Conservation (phyloP, 805 yeast species). For the Ogataea ramenticola region DNA sequence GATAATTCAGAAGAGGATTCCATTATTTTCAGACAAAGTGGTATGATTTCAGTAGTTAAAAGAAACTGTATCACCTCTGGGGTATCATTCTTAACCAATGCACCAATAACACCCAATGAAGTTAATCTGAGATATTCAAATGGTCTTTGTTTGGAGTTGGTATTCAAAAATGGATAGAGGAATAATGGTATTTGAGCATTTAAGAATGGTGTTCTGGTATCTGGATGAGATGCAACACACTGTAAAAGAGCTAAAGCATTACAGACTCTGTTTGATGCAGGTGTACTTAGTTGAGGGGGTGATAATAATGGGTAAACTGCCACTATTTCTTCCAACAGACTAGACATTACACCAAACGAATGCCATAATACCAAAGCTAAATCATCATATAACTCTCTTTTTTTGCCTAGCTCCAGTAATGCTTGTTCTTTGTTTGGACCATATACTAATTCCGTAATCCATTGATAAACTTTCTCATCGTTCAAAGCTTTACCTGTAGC, state of each 20-base stretch:
- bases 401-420: slow-evolving; percentile 82
- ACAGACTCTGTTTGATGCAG: slow-evolving; percentile 89
- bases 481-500: slow-evolving; percentile 39
- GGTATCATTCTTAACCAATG: slow-evolving; percentile 90
- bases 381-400: slow-evolving; percentile 91
- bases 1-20: slow-evolving; percentile 90
- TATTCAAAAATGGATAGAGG: slow-evolving; percentile 87
- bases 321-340: slow-evolving; percentile 80
- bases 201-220: slow-evolving; percentile 77
- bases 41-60: slow-evolving; percentile 93
- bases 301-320: slow-evolving; percentile 83
- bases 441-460: slow-evolving; percentile 85
- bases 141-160: slow-evolving; percentile 84
- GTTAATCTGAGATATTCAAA: slow-evolving; percentile 92
- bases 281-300: slow-evolving; percentile 79
- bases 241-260: slow-evolving; percentile 91
- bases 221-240: slow-evolving; percentile 94
- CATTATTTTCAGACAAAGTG: slow-evolving; percentile 90
- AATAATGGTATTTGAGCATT: slow-evolving; percentile 90
- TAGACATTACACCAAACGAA: slow-evolving; percentile 94
- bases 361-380: slow-evolving; percentile 91
- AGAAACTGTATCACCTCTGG: slow-evolving; percentile 90
- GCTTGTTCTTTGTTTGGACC: slow-evolving; percentile 94
- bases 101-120: slow-evolving; percentile 94
- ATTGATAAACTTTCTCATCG: slow-evolving; percentile 78